phyloP scores from a whole-genome alignment of 129 eudicot genomes.

The Apium graveolens region DNA sequence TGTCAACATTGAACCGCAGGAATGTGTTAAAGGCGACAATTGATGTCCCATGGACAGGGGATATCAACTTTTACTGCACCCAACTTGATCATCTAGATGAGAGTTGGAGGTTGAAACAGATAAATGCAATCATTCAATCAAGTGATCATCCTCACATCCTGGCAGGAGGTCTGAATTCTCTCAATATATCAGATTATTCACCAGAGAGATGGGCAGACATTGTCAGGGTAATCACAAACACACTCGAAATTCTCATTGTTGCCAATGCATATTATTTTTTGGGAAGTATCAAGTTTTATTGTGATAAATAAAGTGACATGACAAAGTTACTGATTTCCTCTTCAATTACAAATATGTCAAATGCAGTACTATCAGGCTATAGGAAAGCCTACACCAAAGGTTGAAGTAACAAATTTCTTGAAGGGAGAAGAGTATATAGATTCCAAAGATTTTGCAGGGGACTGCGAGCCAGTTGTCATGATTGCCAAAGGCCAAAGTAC shows the following conservation, averaged over 20 bases:
- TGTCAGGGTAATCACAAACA: constrained; percentile 46
- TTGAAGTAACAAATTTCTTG: constrained; percentile 57
- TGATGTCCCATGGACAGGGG: constrained; percentile 69
- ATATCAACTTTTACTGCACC: constrained; percentile 66
- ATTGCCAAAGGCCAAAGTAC: constrained; percentile 95
- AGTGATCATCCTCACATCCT: constrained; percentile 75
- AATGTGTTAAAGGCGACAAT: constrained; percentile 90
- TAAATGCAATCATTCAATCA: constrained; percentile 61
- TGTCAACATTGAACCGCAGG: constrained; percentile 20
- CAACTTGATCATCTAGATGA: constrained; percentile 86
- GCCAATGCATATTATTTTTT: background rate
- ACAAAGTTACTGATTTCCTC: background rate
- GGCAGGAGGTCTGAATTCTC: constrained; percentile 87
- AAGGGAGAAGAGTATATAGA: constrained; percentile 50
- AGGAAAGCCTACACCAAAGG: constrained; percentile 92
- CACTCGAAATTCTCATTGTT: background rate
- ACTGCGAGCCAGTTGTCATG: constrained; percentile 82
- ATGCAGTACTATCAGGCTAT: constrained; percentile 70
- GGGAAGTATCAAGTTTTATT: background rate
- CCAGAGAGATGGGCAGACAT: constrained; percentile 67
- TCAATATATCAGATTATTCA: constrained; percentile 71
- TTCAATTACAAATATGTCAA: background rate
- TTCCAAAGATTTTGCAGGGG: constrained; percentile 70
- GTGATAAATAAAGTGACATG: background rate
- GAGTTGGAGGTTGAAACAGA: constrained; percentile 82